These are phyloP conservation scores for Pyrenophora tritici-repentis DNA, from an alignment of 2,329 filamentous ascomycete genomes.

Conservation along the genomic window DNA sequence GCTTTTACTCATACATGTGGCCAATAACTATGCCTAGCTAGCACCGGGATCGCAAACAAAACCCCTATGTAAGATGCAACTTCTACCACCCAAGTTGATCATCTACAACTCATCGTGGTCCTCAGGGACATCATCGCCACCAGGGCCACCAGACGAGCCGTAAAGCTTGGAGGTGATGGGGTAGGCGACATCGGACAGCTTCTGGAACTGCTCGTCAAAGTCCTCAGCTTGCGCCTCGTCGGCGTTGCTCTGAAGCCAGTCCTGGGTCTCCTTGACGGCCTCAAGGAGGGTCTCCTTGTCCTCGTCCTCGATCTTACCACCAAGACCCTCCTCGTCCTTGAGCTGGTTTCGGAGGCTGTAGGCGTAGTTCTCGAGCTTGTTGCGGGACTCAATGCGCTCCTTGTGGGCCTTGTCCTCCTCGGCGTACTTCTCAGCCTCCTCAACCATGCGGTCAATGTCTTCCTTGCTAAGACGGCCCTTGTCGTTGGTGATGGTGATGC, in stretches of 20 bases:
- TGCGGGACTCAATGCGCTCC: constrained; percentile 94
- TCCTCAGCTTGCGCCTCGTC: constrained; percentile 85
- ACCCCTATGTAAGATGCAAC: constrained; percentile 19
- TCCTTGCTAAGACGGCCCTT: constrained; percentile 96
- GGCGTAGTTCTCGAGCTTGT: constrained; percentile 97
- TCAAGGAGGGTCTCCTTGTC: constrained; percentile 97
- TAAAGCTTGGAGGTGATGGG: constrained; percentile 99
- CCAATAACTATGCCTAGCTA: constrained; percentile 12
- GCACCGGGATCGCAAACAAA: constrained; percentile 27
- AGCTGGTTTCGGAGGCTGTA: constrained; percentile 99
- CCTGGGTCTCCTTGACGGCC: constrained; percentile 93
- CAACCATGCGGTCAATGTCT: constrained; percentile 99
- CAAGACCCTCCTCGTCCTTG: constrained; percentile 94
- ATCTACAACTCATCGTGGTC: constrained; percentile 57
- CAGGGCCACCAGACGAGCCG: constrained; percentile 64
- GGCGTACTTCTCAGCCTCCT: constrained; percentile 96
- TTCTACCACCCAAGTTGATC: constrained; percentile 11
- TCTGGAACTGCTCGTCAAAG: constrained; percentile 99
- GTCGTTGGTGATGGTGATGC: constrained; percentile 99
- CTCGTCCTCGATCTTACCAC: constrained; percentile 97
- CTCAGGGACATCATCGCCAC: constrained; percentile 65
- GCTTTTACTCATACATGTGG: constrained; percentile 38
- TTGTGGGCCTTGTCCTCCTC: constrained; percentile 99
- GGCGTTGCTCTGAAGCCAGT: constrained; percentile 97
- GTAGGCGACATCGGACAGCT: constrained; percentile 94